Conservation (phyloP, 192 early-diverging fungal species). For the Backusella tuberculispora region DNA sequence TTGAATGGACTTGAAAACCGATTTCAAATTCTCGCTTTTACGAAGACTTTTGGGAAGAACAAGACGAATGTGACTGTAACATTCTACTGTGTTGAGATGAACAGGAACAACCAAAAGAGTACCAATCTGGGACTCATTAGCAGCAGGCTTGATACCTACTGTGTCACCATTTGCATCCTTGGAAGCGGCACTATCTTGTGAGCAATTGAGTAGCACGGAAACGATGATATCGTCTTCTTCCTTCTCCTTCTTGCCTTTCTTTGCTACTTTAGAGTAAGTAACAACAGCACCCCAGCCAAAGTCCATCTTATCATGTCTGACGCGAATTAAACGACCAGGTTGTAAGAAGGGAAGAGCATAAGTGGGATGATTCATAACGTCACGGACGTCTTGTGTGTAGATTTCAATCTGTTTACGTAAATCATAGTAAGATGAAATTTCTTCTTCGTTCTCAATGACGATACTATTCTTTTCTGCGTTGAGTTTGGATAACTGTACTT, state of each 20-base stretch:
- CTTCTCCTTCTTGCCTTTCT: constrained; percentile 36
- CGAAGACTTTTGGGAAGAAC: constrained; percentile 74
- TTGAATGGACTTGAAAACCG: constrained; percentile 64
- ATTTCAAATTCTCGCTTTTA: constrained; percentile 57
- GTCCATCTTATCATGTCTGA: constrained; percentile 62
- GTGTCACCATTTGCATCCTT: constrained; percentile 52
- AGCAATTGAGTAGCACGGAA: constrained; percentile 86
- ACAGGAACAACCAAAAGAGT: constrained; percentile 69
- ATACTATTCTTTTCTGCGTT: constrained; percentile 58
- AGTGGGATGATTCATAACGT: constrained; percentile 82
- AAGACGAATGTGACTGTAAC: constrained; percentile 75
- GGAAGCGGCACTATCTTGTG: constrained; percentile 56
- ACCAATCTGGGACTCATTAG: constrained; percentile 45
- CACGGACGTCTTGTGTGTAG: constrained; percentile 67
- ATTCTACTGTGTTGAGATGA: constrained; percentile 71
- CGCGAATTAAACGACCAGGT: constrained; percentile 78
- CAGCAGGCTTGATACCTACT: constrained; percentile 56
- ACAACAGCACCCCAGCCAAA: constrained; percentile 94
- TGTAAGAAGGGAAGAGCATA: constrained; percentile 86
- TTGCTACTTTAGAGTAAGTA: constrained; percentile 65
- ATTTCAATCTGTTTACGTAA: constrained; percentile 71
- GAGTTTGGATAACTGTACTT: constrained; percentile 60
- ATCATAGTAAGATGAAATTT: constrained; percentile 75
- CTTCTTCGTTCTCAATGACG: constrained; percentile 69
- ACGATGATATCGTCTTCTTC: constrained; percentile 67